Evolutionary conservation across 176 grass and related monocot genomes (phyloP).

Genomic region (Avena sativa): DNA sequence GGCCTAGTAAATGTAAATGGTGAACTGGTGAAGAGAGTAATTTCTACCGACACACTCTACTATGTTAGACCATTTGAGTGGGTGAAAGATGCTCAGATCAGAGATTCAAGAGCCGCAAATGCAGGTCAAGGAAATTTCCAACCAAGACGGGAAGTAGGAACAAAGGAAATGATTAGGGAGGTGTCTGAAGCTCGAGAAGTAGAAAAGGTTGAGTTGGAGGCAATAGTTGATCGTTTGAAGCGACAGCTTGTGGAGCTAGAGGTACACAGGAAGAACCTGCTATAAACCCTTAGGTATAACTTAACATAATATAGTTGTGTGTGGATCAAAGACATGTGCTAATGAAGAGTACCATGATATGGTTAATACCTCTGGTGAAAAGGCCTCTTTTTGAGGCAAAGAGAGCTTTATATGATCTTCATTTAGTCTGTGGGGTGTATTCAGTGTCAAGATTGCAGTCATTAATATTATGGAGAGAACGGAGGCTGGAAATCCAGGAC

Average conservation of each 20-base stretch:
- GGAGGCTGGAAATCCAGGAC: neutral
- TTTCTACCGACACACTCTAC: slow-evolving; percentile 33
- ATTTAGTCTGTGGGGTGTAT: neutral
- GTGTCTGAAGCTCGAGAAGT: neutral
- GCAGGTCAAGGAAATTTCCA: slow-evolving; percentile 9
- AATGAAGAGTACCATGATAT: slow-evolving; percentile 3
- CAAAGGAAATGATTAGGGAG: slow-evolving; percentile 1
- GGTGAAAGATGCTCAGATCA: slow-evolving; percentile 3
- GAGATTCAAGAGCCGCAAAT: slow-evolving; percentile 11
- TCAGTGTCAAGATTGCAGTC: no score
- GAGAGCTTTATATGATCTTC: neutral
- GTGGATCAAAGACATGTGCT: neutral
- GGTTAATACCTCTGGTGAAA: neutral
- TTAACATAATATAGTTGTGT: neutral
- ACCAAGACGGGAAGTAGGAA: slow-evolving; percentile 15
- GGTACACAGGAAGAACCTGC: neutral
- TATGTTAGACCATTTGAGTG: slow-evolving; percentile 31
- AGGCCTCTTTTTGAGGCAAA: neutral
- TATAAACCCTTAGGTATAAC: neutral
- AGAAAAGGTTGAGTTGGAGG: slow-evolving; percentile 18
- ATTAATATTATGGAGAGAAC: neutral
- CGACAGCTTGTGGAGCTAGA: neutral
- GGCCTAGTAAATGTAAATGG: neutral
- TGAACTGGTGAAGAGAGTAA: neutral
- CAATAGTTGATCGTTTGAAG: neutral